Evolutionary conservation across 1,284 basidiomycete species (phyloP).

Genomic region (Albatrellus sp.): DNA sequence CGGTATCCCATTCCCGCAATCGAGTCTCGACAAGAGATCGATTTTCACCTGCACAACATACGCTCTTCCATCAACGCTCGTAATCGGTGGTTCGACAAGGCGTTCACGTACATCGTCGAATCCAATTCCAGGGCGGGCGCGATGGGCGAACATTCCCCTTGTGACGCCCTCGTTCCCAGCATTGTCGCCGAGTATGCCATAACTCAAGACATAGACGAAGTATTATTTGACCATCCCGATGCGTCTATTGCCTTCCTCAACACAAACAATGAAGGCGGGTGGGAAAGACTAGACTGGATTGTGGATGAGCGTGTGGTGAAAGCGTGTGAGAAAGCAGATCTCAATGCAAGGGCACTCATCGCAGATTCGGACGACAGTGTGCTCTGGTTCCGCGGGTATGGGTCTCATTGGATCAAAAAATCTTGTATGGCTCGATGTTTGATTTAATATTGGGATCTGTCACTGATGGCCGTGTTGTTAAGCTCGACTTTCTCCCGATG

Average conservation of each 20-base stretch:
- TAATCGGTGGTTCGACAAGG: conserved; percentile 94
- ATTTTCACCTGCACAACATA: conserved; percentile 71
- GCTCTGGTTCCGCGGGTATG: conserved; percentile 81
- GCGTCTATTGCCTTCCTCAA: background rate
- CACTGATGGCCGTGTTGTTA: conserved; percentile 15
- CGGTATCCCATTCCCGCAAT: conserved; percentile 12
- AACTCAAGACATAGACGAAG: conserved; percentile 44
- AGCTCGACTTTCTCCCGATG: conserved; percentile 77
- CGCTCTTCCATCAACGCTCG: conserved; percentile 60
- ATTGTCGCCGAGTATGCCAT: conserved; percentile 83
- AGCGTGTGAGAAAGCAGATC: conserved; percentile 52
- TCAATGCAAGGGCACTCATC: conserved; percentile 49
- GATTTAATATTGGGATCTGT: background rate
- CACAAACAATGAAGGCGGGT: conserved; percentile 21
- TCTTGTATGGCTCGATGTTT: conserved; percentile 37
- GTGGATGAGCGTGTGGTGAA: conserved; percentile 47
- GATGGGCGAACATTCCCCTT: conserved; percentile 87
- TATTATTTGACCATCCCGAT: conserved; percentile 17
- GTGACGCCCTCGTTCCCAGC: conserved; percentile 86
- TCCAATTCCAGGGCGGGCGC: conserved; percentile 78
- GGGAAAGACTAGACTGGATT: conserved; percentile 69
- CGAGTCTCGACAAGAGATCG: conserved; percentile 33
- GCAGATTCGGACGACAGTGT: conserved; percentile 78
- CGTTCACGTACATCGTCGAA: conserved; percentile 76
- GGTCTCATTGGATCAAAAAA: conserved; percentile 84